Evolutionary conservation across 2,329 filamentous ascomycete genomes (phyloP), one percentile per base, ranked within the genome.

Genomic region (Penicillium frequentans): DNA sequence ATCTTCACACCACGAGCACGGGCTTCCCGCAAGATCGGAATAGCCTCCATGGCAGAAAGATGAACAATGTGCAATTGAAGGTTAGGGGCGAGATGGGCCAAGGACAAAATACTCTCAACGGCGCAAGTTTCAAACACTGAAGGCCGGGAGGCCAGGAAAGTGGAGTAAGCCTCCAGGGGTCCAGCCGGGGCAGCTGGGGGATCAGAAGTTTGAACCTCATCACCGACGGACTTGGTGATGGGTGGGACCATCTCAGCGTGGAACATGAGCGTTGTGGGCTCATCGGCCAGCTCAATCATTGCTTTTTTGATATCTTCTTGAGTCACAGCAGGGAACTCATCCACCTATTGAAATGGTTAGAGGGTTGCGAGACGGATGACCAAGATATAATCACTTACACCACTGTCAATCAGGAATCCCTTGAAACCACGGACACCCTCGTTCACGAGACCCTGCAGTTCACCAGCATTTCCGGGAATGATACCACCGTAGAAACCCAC

Each of bases 161-260:
- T 97, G 60, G 86, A 85, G 79, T 99, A 99, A 29, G 87, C 81
- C 52, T 87, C 88, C 26, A 93, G 79, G 11, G 89, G 86, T 16
- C 91, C 91, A 27, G 83, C 81, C 4, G 90, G 90, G 0, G 84
- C 84, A 7, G 89, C 77, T 0, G 90, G 90, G 19, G 90, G 85
- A 7, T 84, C 80, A 0, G 90, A 90, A 26, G 78, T 76, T 68
- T 90, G 88, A 4, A 91, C 86, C 26, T 86, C 86, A 72, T 95
- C 91, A 52, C 90, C 89, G 2, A 93, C 89, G 0, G 90, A 92
- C 64, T 86, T 85, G 49, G 90, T 78, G 64, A 93, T 90, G 19
- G 91, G 90, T n/a, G 93, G 92, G 13, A 96, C 88, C 92, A 97
- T 98, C 76, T 99, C 95, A 55, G 95, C 95, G 72, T 99, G 95